phyloP scores from a whole-genome alignment of 1,284 basidiomycete genomes.

The Ceratobasidium sp. region DNA sequence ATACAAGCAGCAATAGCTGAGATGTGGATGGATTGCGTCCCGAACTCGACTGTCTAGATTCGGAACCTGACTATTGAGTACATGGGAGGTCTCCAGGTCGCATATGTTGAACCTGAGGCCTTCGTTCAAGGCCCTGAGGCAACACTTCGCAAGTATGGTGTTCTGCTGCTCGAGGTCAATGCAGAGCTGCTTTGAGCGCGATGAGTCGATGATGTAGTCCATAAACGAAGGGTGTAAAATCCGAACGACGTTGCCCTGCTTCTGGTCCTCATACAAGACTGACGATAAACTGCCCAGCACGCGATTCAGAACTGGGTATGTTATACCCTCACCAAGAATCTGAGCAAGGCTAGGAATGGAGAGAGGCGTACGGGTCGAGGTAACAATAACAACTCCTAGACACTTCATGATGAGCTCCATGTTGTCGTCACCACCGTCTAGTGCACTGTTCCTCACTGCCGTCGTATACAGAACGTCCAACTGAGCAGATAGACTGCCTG shows the following conservation, averaged over 20 bases:
- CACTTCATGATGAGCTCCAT: not conserved
- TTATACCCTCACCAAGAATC: not conserved
- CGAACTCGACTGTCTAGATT: not conserved
- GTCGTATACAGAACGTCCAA: slow-evolving; percentile 15
- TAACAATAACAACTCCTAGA: not conserved
- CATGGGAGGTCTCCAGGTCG: not conserved
- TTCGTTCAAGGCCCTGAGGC: not conserved
- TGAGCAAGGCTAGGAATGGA: not conserved
- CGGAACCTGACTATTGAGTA: slow-evolving; percentile 2
- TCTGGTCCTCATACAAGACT: not conserved
- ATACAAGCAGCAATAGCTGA: slow-evolving; percentile 16
- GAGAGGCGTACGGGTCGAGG: not conserved
- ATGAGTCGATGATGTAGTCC: slow-evolving; percentile 3
- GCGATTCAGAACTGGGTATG: not conserved
- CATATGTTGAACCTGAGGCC: slow-evolving; percentile 37
- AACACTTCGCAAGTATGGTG: not conserved
- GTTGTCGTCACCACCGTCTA: not conserved
- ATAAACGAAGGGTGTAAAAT: no score
- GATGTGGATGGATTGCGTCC: not conserved
- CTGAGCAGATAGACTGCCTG: not conserved
- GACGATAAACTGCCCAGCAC: slow-evolving; percentile 18
- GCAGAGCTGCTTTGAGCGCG: not conserved
- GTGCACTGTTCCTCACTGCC: not conserved
- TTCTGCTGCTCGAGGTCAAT: not conserved
- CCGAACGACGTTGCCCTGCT: no score